phyloP scores from a whole-genome alignment of 176 grass and related monocot species.

The Canna indica region DNA sequence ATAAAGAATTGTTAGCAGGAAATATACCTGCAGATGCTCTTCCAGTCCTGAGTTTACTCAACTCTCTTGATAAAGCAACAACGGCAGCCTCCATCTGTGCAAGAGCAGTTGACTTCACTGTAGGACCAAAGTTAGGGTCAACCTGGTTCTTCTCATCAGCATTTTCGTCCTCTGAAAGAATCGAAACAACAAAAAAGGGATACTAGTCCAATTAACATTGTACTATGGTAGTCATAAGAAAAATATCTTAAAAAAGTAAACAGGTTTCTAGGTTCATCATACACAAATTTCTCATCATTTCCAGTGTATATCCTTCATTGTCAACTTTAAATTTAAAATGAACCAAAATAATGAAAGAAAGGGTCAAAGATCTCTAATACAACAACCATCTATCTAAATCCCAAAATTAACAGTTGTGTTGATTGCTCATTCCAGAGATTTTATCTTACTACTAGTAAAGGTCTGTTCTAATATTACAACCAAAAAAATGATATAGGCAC shows the following conservation, averaged over 20 bases:
- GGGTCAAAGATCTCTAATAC: neutral
- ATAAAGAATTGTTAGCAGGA: conserved; percentile 4
- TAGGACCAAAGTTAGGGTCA: conserved; percentile 51
- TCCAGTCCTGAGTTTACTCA: conserved; percentile 84
- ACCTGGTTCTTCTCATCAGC: conserved; percentile 63
- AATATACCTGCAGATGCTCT: conserved; percentile 61
- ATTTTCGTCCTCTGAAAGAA: conserved; percentile 52
- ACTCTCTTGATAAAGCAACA: conserved; percentile 58
- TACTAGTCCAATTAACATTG: neutral
- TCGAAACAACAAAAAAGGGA: neutral
- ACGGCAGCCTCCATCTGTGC: conserved; percentile 76
- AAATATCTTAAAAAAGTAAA: neutral
- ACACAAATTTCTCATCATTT: neutral
- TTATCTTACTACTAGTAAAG: neutral
- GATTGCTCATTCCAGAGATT: neutral
- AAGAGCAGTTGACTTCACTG: conserved; percentile 50
- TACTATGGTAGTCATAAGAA: neutral
- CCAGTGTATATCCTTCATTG: neutral
- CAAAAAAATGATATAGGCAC: too few relatives aligned
- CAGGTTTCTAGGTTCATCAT: too few relatives aligned
- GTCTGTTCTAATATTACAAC: neutral
- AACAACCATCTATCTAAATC: neutral
- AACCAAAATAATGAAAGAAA: neutral
- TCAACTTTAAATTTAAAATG: neutral
- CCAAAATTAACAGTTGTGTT: neutral